Percentiles rank a stretch among this genome's conserved stretches.
Conservation (phyloP, 2,329 filamentous ascomycete species). For the Verticillium alfalfae region DNA sequence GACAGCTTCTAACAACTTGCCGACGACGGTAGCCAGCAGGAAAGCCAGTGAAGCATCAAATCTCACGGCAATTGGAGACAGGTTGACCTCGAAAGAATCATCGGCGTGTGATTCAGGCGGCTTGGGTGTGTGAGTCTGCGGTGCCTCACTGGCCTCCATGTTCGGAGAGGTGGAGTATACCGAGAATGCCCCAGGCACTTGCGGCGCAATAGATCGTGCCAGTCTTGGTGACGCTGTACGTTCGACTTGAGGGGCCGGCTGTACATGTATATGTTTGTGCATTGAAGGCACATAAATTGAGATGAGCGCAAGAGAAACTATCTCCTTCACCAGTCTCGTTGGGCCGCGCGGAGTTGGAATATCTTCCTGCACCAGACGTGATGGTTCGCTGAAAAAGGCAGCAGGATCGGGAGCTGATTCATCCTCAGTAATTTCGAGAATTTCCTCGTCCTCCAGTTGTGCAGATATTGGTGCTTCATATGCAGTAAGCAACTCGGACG, state of each 20-base stretch:
- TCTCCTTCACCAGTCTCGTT: conserved; percentile 50
- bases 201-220: conserved; percentile 35
- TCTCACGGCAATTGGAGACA: conserved; percentile 47
- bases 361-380: conserved; percentile 27
- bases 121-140: not conserved
- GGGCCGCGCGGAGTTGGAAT: conserved; percentile 45
- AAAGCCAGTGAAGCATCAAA: conserved; percentile 54
- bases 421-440: not conserved
- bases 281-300: conserved; percentile 49
- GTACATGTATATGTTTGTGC: conserved; percentile 36
- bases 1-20: conserved; percentile 41
- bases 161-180: conserved; percentile 23
- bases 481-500: not conserved
- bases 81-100: conserved; percentile 39
- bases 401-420: conserved; percentile 3
- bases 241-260: conserved; percentile 20
- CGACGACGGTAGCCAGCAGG: conserved; percentile 44
- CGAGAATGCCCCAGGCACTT: conserved; percentile 59
- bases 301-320: conserved; percentile 43
- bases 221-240: conserved; percentile 20
- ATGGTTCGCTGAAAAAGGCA: not conserved
- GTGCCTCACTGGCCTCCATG: conserved; percentile 3
- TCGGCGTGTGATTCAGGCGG: conserved; percentile 10
- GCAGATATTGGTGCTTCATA: not conserved
- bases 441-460: not conserved